These are phyloP conservation scores for Aspergillaceae sp. DNA, from an alignment of 2,329 filamentous ascomycete species.

Conservation along the genomic window DNA sequence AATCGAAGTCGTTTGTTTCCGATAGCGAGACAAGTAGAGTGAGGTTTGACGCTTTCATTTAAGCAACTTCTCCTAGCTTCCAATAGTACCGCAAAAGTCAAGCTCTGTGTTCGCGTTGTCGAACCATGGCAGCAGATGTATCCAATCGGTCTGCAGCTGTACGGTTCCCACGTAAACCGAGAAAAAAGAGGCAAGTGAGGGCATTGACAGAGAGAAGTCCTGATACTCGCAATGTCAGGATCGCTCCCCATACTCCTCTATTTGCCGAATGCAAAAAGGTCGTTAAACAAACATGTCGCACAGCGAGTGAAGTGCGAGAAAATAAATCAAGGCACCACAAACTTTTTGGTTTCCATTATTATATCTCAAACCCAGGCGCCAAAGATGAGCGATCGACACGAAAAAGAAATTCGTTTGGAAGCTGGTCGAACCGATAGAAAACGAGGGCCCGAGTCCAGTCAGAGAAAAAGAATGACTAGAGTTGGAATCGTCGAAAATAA, in stretches of 20 bases:
- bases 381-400: conserved; percentile 32
- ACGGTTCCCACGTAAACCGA: not conserved
- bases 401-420: conserved; percentile 25
- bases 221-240: conserved; percentile 2
- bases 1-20: not conserved
- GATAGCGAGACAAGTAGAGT: conserved; percentile 1
- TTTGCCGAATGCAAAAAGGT: conserved; percentile 28
- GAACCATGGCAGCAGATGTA: not conserved
- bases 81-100: not conserved
- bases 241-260: conserved; percentile 15
- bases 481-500: conserved; percentile 20
- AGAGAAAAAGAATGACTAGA: conserved; percentile 25
- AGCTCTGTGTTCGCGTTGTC: not conserved
- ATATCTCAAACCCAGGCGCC: conserved; percentile 27
- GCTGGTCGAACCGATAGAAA: conserved; percentile 19
- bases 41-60: conserved; percentile 2
- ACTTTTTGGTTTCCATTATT: conserved; percentile 17
- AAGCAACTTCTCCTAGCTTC: not conserved
- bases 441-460: conserved; percentile 15
- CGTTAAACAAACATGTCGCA: conserved; percentile 23
- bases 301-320: conserved; percentile 31
- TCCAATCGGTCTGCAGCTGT: not conserved
- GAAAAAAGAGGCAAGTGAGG: conserved; percentile 1
- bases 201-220: conserved; percentile 4
- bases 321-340: conserved; percentile 17